Evolutionary conservation across 495 filamentous ascomycete species (phyloP), one percentile per base, ranked within the genome.

Genomic region (Bombardia bombarda): DNA sequence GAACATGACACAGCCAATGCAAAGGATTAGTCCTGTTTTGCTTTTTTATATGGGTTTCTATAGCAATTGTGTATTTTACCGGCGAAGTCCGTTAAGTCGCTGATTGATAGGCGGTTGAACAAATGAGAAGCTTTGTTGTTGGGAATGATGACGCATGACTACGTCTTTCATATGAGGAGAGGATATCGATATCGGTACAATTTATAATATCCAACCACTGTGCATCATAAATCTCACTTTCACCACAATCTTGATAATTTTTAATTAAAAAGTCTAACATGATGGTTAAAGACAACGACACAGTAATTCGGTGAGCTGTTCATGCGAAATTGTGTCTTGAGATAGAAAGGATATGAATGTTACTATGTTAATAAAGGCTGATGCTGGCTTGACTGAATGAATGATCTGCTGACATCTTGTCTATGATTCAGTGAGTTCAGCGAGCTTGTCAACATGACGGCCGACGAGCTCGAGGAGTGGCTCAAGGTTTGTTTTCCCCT

Each of bases 351-450:
- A n/a, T n/a, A n/a, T n/a, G n/a, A n/a, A n/a, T n/a, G n/a, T n/a
- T n/a, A n/a, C n/a, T n/a, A n/a, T n/a, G n/a, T n/a, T n/a, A n/a
- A n/a, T n/a, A n/a, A n/a, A n/a, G n/a, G 24, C 10, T 26, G 5
- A 5, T 26, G 5, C 24, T 26, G 5, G 24, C 10, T 26, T 10
- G 10, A 26, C 24, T 26, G n/a, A n/a, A n/a, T n/a, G n/a, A n/a
- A n/a, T 26, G 24, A 10, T 5, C 24, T 26, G 16, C 32, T 51
- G 28, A 43, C 39, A 20, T 33, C 38, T 20, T 28, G 17, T 2
- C 2, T 80, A 76, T 34, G 78, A 84, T 24, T 2, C 2, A 81
- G 77, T 34, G 78, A 84, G 58, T 85, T 83, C 63, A 83, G 83
- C 49, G 68, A 75, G 22, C 66, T 83, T 38, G 78, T 84, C 28